A percentile compares a stretch with the other conserved stretches of the same genome.
These are phyloP conservation scores for Grosmannia clavigera DNA, from an alignment of 2,329 filamentous ascomycete species.

Conservation along the genomic window DNA sequence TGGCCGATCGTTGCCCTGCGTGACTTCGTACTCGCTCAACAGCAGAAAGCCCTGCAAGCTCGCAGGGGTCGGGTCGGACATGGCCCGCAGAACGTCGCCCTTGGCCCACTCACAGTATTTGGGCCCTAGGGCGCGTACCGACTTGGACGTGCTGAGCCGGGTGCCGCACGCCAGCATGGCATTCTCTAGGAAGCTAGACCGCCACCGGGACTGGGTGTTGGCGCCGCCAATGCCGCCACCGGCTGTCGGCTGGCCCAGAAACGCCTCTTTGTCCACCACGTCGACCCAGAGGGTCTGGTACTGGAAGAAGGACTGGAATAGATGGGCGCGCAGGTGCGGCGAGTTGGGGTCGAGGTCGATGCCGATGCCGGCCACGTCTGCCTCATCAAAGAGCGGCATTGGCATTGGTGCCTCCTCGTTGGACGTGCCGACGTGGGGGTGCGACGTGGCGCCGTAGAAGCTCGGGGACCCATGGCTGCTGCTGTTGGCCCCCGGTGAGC, in stretches of 20 bases:
- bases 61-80: constrained; percentile 4
- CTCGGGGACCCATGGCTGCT: not conserved
- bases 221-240: not conserved
- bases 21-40: constrained; percentile 6
- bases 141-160: constrained; percentile 3
- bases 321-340: constrained; percentile 3
- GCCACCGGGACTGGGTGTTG: not conserved
- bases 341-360: constrained; percentile 4
- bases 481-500: not conserved
- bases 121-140: constrained; percentile 1
- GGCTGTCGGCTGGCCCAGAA: not conserved
- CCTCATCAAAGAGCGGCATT: not conserved
- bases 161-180: constrained; percentile 6
- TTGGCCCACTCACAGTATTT: constrained; percentile 5
- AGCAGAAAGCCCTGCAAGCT: constrained; percentile 5
- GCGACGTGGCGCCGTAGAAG: constrained; percentile 5
- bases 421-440: constrained; percentile 2
- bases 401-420: not conserved
- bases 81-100: not conserved
- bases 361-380: not conserved
- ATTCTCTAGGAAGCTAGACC: constrained; percentile 4
- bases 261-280: constrained; percentile 3
- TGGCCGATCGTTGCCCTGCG: constrained; percentile 4
- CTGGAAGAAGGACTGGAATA: constrained; percentile 6
- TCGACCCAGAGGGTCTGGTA: constrained; percentile 6